Evolutionary conservation across 1,139 yeast species (phyloP).

Genomic region (Suhomyces bribrorum): DNA sequence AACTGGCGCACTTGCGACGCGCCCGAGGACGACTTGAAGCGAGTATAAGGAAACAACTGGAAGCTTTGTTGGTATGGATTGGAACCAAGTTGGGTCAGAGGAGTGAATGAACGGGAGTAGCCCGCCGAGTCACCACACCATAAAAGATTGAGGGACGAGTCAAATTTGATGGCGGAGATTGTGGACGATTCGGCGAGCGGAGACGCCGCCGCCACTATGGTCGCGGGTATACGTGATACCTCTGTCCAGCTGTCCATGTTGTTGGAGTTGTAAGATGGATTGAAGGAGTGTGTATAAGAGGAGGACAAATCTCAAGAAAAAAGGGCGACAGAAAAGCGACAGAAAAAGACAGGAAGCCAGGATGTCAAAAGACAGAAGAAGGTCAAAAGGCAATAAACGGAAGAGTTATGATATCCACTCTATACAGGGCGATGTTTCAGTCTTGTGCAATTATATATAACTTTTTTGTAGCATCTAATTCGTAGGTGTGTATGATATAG

Average conservation of each 20-base stretch:
- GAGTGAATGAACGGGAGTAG: constrained; percentile 32
- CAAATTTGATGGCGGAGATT: constrained; percentile 55
- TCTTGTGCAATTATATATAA: too few species aligned
- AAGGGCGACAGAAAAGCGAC: background rate
- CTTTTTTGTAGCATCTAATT: too few species aligned
- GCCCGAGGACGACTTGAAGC: constrained; percentile 48
- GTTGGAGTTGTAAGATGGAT: background rate
- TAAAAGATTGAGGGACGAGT: constrained; percentile 66
- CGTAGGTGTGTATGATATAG: too few species aligned
- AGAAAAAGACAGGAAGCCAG: background rate
- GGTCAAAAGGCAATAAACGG: too few species aligned
- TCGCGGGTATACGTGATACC: constrained; percentile 32
- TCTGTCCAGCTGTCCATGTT: constrained; percentile 22
- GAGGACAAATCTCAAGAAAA: too few species aligned
- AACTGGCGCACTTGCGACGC: constrained; percentile 49
- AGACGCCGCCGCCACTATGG: constrained; percentile 14
- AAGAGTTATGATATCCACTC: too few species aligned
- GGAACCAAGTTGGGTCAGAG: constrained; percentile 17
- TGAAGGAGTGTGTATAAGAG: background rate
- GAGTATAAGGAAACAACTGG: constrained; percentile 46
- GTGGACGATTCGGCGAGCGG: constrained; percentile 13
- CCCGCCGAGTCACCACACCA: constrained; percentile 81
- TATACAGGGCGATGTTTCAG: too few species aligned
- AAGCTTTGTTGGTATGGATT: constrained; percentile 21
- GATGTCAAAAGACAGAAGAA: background rate